Base-by-base conservation (phyloP, 257 asterid genomes). In the Paraleonurus japonicus region DNA sequence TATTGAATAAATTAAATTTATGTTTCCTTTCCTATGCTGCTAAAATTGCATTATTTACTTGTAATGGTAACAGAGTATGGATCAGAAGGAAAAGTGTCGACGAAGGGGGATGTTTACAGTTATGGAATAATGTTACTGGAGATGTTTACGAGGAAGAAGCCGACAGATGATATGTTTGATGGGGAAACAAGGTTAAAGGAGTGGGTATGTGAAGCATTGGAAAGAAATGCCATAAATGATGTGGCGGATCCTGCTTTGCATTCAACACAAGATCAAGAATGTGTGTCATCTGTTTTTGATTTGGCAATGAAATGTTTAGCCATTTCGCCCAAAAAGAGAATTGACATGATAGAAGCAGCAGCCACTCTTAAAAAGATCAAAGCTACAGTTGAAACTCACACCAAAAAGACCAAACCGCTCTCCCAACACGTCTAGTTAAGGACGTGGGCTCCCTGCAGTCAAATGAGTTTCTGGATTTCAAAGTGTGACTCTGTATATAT, bases 121-220 rank as follows among this genome's bases (percentile, higher is more conserved):
- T 81, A 67, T 1, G 85, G 82, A 27, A 69, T 81, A 51, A 20
- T 81, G 76, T 59, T 81, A 48, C 67, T 81, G 50, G 85, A 77
- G 70, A 81, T 74, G 76, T 70, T 67, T 47, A 77, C 78, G 8
- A 65, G 77, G 48, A 81, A 74, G 57, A 74, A 64, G 51, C 85
- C 80, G 19, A 77, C 78, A 28, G 75, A 70, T 12, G 75, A 58
- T 3, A 48, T 81, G 76, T 78, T 78, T 28, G 61, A 35, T 22
- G 83, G 61, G 15, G 68, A 62, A 1, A 62, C 5, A 2, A 23
- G 37, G 13, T 39, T 64, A 6, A 64, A 37, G 30, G 55, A 35
- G 51, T 78, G 79, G 81, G 79, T 72, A 2, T 47, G 32, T 48
- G 70, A 48, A 51, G 67, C 82, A 32, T 61, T 82, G 39, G 68